These are phyloP conservation scores for Epichloe festucae DNA, from an alignment of 2,329 filamentous ascomycete species.

Conservation along the genomic window DNA sequence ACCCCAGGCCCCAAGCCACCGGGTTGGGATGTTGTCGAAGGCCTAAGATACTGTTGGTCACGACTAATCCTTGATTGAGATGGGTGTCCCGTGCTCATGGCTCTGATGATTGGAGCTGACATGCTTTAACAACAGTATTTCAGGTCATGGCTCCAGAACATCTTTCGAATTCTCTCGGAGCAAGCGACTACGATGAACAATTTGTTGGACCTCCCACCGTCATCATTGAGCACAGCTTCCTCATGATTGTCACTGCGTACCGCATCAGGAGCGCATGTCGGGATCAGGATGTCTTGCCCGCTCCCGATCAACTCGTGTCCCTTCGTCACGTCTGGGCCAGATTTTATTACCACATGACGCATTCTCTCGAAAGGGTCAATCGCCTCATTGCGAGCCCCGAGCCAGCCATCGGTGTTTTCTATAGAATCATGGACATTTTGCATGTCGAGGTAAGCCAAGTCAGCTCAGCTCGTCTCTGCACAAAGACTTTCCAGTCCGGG, in stretches of 20 bases:
- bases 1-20: neutral
- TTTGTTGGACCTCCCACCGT: slow-evolving; percentile 1
- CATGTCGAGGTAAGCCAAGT: slow-evolving; percentile 2
- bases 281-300: neutral
- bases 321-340: neutral
- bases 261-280: slow-evolving; percentile 3
- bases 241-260: slow-evolving; percentile 3
- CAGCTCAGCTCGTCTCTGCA: neutral
- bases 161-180: slow-evolving; percentile 1
- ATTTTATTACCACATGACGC: slow-evolving; percentile 4
- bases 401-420: slow-evolving; percentile 2
- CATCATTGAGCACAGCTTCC: slow-evolving; percentile 4
- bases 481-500: too few species aligned
- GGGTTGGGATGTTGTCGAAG: slow-evolving; percentile 3
- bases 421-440: slow-evolving; percentile 5
- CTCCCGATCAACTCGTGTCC: slow-evolving; percentile 1
- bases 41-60: slow-evolving; percentile 1
- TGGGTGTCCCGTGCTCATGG: too few species aligned
- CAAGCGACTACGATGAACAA: slow-evolving; percentile 2
- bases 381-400: neutral
- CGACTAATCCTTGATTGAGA: neutral
- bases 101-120: neutral
- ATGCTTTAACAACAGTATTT: neutral
- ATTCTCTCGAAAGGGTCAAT: slow-evolving; percentile 2
- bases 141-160: slow-evolving; percentile 4